Conservation (phyloP, 2,329 filamentous ascomycete genomes). For the Trichoderma simmonsii region DNA sequence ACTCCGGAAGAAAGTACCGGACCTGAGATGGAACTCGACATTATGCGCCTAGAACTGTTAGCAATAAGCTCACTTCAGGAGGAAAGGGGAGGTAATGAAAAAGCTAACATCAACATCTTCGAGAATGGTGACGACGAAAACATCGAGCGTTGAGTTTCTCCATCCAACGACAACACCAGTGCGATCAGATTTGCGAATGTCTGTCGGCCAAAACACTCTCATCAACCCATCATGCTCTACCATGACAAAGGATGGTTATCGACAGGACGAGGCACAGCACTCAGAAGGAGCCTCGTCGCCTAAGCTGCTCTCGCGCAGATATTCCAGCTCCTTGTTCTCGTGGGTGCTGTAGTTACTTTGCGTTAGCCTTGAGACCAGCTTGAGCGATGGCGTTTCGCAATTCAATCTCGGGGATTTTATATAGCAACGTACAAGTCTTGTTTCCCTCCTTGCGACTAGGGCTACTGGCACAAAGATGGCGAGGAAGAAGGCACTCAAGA, state of each 20-base stretch:
- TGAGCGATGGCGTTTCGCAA: background rate
- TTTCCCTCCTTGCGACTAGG: constrained; percentile 76
- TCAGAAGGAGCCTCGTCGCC: constrained; percentile 92
- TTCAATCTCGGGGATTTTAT: background rate
- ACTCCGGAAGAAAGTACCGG: constrained; percentile 78
- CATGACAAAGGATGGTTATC: constrained; percentile 50
- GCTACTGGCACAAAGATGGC: constrained; percentile 80
- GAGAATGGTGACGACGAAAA: constrained; percentile 85
- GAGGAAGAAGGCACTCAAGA: constrained; percentile 82
- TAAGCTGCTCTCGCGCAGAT: constrained; percentile 91
- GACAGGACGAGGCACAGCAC: constrained; percentile 23
- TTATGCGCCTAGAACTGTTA: constrained; percentile 56
- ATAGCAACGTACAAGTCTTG: constrained; percentile 63
- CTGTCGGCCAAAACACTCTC: constrained; percentile 97
- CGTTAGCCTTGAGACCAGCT: background rate
- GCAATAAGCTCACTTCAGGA: background rate
- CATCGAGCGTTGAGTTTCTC: constrained; percentile 86
- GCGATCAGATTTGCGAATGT: constrained; percentile 67
- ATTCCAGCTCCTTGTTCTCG: constrained; percentile 74
- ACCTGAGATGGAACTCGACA: constrained; percentile 83
- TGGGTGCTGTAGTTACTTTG: constrained; percentile 65
- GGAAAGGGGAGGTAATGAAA: background rate
- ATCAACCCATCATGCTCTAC: constrained; percentile 81
- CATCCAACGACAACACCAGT: constrained; percentile 91
- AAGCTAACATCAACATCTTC: constrained; percentile 80